phyloP scores from a whole-genome alignment of 2,329 filamentous ascomycete species.

The Trichoderma polysporum region DNA sequence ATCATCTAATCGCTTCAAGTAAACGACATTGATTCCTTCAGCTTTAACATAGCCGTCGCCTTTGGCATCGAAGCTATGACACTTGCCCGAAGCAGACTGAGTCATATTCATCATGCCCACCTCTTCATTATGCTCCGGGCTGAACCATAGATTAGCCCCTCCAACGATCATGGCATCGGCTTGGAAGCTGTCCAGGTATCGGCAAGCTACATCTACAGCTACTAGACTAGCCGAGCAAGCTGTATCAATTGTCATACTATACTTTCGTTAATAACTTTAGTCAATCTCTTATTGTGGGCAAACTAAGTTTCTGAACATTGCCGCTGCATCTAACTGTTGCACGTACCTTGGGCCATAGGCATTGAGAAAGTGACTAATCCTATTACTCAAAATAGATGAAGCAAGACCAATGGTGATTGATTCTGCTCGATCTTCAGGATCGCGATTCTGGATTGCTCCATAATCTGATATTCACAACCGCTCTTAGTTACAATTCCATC shows the following conservation, averaged over 20 bases:
- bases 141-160: constrained; percentile 35
- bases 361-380: background rate
- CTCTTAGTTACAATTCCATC: no score
- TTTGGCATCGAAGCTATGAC: constrained; percentile 25
- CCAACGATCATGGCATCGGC: constrained; percentile 29
- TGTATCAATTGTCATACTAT: background rate
- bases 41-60: constrained; percentile 44
- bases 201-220: background rate
- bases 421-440: constrained; percentile 18
- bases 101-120: constrained; percentile 27
- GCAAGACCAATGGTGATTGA: constrained; percentile 26
- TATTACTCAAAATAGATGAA: constrained; percentile 29
- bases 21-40: constrained; percentile 36
- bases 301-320: no score
- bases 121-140: constrained; percentile 25
- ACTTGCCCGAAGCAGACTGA: constrained; percentile 29
- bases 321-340: no score
- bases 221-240: background rate
- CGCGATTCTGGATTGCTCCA: constrained; percentile 28
- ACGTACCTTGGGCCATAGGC: constrained; percentile 29
- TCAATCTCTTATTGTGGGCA: no score
- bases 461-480: constrained; percentile 30
- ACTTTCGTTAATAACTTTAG: background rate
- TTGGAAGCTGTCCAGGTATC: constrained; percentile 24
- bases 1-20: constrained; percentile 43